Conservation (phyloP, 176 grass and related monocot species). For the Triticum urartu region DNA sequence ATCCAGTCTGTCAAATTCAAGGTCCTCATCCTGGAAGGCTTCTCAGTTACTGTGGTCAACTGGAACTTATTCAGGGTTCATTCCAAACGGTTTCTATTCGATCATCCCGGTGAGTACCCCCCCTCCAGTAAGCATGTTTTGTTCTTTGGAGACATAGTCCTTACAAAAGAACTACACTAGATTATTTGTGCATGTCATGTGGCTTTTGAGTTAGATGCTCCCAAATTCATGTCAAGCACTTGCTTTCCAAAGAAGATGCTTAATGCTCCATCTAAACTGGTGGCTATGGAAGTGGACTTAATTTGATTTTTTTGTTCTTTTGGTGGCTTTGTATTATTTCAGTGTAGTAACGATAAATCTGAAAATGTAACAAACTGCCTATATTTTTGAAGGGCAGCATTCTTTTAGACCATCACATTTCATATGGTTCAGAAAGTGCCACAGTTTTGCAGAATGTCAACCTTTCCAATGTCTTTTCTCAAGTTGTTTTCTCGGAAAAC, state of each 20-base stretch:
- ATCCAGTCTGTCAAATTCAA: constrained; percentile 23
- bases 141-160: neutral
- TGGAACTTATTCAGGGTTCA: constrained; percentile 74
- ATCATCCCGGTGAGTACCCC: constrained; percentile 79
- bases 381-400: neutral
- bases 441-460: constrained; percentile 16
- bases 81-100: constrained; percentile 98
- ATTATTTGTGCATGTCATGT: neutral
- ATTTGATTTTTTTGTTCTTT: neutral
- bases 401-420: neutral
- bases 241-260: neutral
- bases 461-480: constrained; percentile 11
- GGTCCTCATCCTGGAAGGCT: constrained; percentile 62
- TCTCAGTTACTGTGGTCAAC: constrained; percentile 90
- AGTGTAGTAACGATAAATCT: constrained; percentile 9
- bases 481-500: neutral
- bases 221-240: constrained; percentile 5
- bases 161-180: neutral
- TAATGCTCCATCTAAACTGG: neutral
- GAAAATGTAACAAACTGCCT: neutral
- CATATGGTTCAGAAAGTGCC: neutral
- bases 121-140: neutral
- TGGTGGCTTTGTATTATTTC: neutral
- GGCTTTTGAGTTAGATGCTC: constrained; percentile 14
- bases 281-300: neutral